Evolutionary conservation across 2,329 filamentous ascomycete genomes (phyloP).

Genomic region (Aspergillus sp.): DNA sequence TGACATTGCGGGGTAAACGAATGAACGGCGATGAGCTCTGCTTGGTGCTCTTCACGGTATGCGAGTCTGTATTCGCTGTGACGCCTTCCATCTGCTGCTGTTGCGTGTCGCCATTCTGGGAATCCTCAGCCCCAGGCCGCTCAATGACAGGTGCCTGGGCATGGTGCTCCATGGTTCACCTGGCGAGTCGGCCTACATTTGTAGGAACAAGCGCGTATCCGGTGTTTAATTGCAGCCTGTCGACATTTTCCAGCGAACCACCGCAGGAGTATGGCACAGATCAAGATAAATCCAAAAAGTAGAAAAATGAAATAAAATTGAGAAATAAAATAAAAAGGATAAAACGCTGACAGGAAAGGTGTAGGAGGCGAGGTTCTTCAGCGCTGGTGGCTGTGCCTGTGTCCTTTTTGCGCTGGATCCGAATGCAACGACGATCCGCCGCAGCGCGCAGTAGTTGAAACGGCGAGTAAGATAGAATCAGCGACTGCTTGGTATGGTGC

Average conservation of each 20-base stretch:
- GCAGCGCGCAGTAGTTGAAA: not conserved
- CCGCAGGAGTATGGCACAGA: too few relatives aligned
- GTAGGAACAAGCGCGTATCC: slow-evolving; percentile 8
- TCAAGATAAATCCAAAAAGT: too few relatives aligned
- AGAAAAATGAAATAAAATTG: not conserved
- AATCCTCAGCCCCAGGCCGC: slow-evolving; percentile 6
- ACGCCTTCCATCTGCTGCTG: not conserved
- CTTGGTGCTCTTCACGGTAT: slow-evolving; percentile 3
- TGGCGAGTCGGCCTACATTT: slow-evolving; percentile 10
- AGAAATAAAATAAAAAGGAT: not conserved
- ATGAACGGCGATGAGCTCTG: slow-evolving; percentile 12
- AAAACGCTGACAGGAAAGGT: not conserved
- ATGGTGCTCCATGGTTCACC: slow-evolving; percentile 19
- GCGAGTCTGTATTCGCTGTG: not conserved
- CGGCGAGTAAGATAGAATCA: not conserved
- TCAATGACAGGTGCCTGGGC: slow-evolving; percentile 12
- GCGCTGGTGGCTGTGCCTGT: not conserved
- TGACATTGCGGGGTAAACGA: slow-evolving; percentile 21
- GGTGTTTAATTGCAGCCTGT: slow-evolving; percentile 11
- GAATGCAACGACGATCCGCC: not conserved
- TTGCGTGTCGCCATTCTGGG: slow-evolving; percentile 2
- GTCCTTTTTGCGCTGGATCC: not conserved
- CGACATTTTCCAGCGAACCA: slow-evolving; percentile 1
- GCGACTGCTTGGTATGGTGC: too few relatives aligned
- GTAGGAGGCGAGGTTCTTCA: not conserved